Conservation (phyloP, 1,139 yeast genomes). For the Magnusiomyces suaveolens region DNA sequence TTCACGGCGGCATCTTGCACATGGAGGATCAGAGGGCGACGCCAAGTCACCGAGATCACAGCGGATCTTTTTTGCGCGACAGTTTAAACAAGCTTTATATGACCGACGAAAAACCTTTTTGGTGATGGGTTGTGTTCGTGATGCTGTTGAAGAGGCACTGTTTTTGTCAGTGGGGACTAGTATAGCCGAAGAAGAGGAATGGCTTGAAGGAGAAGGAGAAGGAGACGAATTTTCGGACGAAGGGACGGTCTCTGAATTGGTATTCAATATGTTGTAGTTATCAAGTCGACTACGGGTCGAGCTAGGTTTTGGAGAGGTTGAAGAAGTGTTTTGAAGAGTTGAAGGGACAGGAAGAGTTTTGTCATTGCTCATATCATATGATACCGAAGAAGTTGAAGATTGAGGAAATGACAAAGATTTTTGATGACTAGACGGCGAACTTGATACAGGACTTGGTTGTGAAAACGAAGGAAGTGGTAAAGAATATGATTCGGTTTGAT, state of each 20-base stretch:
- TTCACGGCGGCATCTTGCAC: slow-evolving; percentile 76
- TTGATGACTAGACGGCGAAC: slow-evolving; percentile 15
- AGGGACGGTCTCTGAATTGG: not conserved
- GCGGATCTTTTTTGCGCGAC: slow-evolving; percentile 71
- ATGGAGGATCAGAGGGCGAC: slow-evolving; percentile 69
- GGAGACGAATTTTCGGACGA: not conserved
- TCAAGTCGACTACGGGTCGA: too few species aligned
- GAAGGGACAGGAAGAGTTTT: not conserved
- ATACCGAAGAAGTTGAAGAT: not conserved
- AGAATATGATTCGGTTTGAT: slow-evolving; percentile 17
- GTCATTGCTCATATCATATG: not conserved
- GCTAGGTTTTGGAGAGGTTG: too few species aligned
- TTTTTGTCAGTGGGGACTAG: too few species aligned
- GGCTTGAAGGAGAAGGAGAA: not conserved
- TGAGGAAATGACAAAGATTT: slow-evolving; percentile 16
- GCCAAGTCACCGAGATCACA: slow-evolving; percentile 76
- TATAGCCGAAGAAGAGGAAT: not conserved
- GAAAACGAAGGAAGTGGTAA: slow-evolving; percentile 15
- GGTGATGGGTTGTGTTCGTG: not conserved
- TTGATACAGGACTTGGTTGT: not conserved
- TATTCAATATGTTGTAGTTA: too few species aligned
- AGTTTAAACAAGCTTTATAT: slow-evolving; percentile 75
- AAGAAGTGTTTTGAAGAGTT: not conserved
- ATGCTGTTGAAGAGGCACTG: too few species aligned
- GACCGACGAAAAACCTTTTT: slow-evolving; percentile 42